phyloP scores from a whole-genome alignment of 2,329 filamentous ascomycete species.

The Fusarium sp. region DNA sequence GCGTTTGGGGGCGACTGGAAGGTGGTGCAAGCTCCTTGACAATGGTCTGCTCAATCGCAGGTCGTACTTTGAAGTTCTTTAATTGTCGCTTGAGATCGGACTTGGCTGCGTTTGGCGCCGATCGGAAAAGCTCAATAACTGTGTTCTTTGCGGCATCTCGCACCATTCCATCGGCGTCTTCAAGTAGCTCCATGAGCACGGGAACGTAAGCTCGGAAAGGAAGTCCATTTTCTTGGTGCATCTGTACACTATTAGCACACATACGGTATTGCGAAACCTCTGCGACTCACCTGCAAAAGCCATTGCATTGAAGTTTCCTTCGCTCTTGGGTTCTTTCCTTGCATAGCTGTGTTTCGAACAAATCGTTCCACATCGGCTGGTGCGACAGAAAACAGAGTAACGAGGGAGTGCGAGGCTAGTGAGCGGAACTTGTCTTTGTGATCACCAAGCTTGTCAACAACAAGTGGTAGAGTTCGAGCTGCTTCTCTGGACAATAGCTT shows the following conservation, averaged over 20 bases:
- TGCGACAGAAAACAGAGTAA: slow-evolving; percentile 78
- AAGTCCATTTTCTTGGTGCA: slow-evolving; percentile 82
- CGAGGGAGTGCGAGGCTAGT: slow-evolving; percentile 78
- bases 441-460: slow-evolving; percentile 89
- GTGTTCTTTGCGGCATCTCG: slow-evolving; percentile 85
- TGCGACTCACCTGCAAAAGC: slow-evolving; percentile 75
- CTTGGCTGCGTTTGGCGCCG: slow-evolving; percentile 84
- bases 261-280: neutral
- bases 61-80: slow-evolving; percentile 84
- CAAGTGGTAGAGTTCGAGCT: slow-evolving; percentile 75
- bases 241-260: slow-evolving; percentile 59
- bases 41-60: slow-evolving; percentile 85
- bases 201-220: slow-evolving; percentile 87
- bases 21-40: slow-evolving; percentile 75
- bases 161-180: slow-evolving; percentile 89
- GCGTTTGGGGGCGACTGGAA: slow-evolving; percentile 55
- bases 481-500: slow-evolving; percentile 77
- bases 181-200: slow-evolving; percentile 83
- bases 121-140: slow-evolving; percentile 87
- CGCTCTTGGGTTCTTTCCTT: slow-evolving; percentile 82
- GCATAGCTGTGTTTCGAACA: slow-evolving; percentile 81
- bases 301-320: slow-evolving; percentile 89
- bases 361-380: slow-evolving; percentile 81
- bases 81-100: slow-evolving; percentile 89
- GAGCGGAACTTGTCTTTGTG: slow-evolving; percentile 85